Conservation (phyloP, 148 eudicot species). For the Rhododendron henanense region DNA sequence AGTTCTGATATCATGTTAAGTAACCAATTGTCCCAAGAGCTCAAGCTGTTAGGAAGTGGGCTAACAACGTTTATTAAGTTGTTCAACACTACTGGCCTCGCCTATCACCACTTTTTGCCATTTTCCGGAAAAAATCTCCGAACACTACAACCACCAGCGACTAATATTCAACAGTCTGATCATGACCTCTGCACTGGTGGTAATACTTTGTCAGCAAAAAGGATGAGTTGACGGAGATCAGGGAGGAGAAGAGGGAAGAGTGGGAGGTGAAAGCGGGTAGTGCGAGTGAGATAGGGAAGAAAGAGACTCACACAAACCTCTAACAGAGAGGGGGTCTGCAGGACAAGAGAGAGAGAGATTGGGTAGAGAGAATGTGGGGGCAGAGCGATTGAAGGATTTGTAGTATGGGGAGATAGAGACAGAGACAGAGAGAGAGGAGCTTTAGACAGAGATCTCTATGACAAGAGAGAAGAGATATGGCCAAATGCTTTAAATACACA, state of each 20-base stretch:
- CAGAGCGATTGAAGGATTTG: not conserved
- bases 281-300: not conserved
- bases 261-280: not conserved
- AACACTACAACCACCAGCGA: not conserved
- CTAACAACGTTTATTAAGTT: not conserved
- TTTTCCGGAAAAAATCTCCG: not conserved
- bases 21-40: not conserved
- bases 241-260: not conserved
- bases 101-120: not conserved
- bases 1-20: not conserved
- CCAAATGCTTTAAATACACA: not conserved
- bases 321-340: not conserved
- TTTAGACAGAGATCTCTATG: not conserved
- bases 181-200: not conserved
- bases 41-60: not conserved
- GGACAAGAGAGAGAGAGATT: not conserved
- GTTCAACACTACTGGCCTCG: not conserved
- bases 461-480: not conserved
- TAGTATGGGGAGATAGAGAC: not conserved
- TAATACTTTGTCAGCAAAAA: not conserved
- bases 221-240: not conserved
- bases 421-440: not conserved
- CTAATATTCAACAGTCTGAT: not conserved
- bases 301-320: not conserved
- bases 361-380: not conserved